Evolutionary conservation across 495 filamentous ascomycete species (phyloP).

Genomic region (Aspergillus asperescens): DNA sequence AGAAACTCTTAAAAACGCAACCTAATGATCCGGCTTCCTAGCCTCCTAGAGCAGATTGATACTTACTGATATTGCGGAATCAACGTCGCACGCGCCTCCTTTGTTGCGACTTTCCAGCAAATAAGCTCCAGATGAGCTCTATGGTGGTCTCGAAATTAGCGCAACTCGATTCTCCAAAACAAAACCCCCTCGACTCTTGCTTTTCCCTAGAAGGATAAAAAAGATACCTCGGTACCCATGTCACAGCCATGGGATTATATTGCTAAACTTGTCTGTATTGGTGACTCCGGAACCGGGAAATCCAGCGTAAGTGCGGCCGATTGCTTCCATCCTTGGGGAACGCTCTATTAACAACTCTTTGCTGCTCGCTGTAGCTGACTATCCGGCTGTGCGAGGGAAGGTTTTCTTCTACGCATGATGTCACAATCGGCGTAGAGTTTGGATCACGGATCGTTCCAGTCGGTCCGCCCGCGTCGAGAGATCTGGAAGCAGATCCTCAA

Average conservation of each 20-base stretch:
- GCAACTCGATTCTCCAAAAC: constrained; percentile 4
- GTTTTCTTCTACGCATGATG: constrained; percentile 87
- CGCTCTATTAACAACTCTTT: constrained; percentile 11
- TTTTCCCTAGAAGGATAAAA: background rate
- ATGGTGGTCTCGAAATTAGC: constrained; percentile 10
- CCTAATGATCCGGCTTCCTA: background rate
- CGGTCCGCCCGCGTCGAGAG: constrained; percentile 59
- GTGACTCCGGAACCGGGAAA: constrained; percentile 91
- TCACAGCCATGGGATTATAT: constrained; percentile 93
- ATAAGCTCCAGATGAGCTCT: constrained; percentile 16
- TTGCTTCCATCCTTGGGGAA: background rate
- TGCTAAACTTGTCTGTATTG: constrained; percentile 95
- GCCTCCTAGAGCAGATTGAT: background rate
- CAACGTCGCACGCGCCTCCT: background rate
- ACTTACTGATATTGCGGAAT: background rate
- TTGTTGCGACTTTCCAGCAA: constrained; percentile 2
- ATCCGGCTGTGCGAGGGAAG: constrained; percentile 96
- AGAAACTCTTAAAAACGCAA: background rate
- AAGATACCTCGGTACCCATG: constrained; percentile 45
- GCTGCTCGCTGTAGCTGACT: constrained; percentile 54
- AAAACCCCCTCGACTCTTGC: background rate
- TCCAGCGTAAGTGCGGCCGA: constrained; percentile 52
- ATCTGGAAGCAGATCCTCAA: constrained; percentile 36
- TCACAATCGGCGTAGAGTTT: constrained; percentile 98
- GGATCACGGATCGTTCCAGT: constrained; percentile 90